Evolutionary conservation across 225 moss, liverwort and hornwort species (phyloP).

Genomic region (Polytrichum formosum): DNA sequence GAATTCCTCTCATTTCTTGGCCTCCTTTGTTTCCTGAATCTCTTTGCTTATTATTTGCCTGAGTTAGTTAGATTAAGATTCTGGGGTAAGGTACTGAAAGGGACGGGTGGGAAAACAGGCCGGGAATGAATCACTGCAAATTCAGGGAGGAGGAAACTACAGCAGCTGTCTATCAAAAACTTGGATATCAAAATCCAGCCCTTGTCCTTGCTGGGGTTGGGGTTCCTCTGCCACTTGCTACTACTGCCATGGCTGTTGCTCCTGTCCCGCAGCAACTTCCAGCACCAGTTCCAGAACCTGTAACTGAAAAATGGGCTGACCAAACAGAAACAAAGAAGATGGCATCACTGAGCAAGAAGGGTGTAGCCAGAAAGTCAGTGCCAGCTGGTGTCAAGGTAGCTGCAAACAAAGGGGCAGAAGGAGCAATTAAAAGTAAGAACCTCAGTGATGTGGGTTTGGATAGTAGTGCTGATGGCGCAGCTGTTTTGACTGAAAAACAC

Average conservation of each 20-base stretch:
- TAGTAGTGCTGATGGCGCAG: slow-evolving; percentile 43
- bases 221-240: slow-evolving; percentile 6
- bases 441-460: slow-evolving; percentile 74
- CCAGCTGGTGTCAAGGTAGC: slow-evolving; percentile 26
- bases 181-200: slow-evolving; percentile 73
- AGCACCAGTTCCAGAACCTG: slow-evolving; percentile 32
- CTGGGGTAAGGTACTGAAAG: not conserved
- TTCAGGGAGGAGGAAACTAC: slow-evolving; percentile 71
- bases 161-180: slow-evolving; percentile 66
- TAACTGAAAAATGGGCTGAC: slow-evolving; percentile 46
- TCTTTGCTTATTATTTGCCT: too few species aligned
- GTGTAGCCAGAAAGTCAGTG: slow-evolving; percentile 54
- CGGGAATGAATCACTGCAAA: slow-evolving; percentile 83
- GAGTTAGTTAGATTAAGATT: not conserved
- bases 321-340: slow-evolving; percentile 49
- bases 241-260: slow-evolving; percentile 20
- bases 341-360: slow-evolving; percentile 47
- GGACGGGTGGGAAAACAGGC: slow-evolving; percentile 46
- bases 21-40: too few species aligned
- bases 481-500: slow-evolving; percentile 47
- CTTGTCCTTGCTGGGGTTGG: slow-evolving; percentile 25
- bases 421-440: slow-evolving; percentile 70
- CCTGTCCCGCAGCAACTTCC: slow-evolving; percentile 22
- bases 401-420: slow-evolving; percentile 48
- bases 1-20: too few species aligned